Base-by-base conservation (phyloP, 192 early-diverging fungal species). In the Podila epigama region DNA sequence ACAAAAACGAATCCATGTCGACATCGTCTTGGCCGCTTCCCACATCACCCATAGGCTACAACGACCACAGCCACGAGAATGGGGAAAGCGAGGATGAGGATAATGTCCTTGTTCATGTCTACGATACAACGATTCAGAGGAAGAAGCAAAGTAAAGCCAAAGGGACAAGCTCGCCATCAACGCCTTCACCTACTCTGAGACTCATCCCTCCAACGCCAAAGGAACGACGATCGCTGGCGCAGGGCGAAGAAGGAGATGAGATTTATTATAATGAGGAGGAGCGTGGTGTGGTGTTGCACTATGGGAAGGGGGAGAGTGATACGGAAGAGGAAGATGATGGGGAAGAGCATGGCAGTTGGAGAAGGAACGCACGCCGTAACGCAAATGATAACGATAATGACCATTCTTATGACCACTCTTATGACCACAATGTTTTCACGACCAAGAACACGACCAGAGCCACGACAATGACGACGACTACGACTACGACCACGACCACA, bases 161-260 rank as follows among this genome's bases (percentile, higher is more conserved):
- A 28, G 27, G 42, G 31, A 20, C 42, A 48, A 16, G 6, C 12
- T 4, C 61, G 4, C 73, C 73, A 4, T 68, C 73, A 1, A 77
- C 73, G 0, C 73, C 73, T 13, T 77, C 73, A 11, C 73, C 73
- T 0, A 77, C 73, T 3, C 42, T 77, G 4, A 34, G 73, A 20
- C 51, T 77, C 12, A 77, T 77, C 40, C 73, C 73, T 33, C 73
- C 73, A 58, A 77, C 73, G 22, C 73, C 73, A 11, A 77, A 61
- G 28, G 60, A 58, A 20, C 37, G 36, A 16, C 36, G 42, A 40
- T 22, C 33, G 32, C 55, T 18, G 51, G 56, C n/a, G 25, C 34
- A 39, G 36, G 58, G 58, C 18, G 55, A 57, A 35, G 55, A 57
- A n/a, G 55, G 33, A 20, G 12, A 57, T 9, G 4, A 28, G 11